Evolutionary conservation across 768 basidiomycete genomes (phyloP), one percentile per base, ranked within the genome.

Genomic region (Phanerochaete sordida): DNA sequence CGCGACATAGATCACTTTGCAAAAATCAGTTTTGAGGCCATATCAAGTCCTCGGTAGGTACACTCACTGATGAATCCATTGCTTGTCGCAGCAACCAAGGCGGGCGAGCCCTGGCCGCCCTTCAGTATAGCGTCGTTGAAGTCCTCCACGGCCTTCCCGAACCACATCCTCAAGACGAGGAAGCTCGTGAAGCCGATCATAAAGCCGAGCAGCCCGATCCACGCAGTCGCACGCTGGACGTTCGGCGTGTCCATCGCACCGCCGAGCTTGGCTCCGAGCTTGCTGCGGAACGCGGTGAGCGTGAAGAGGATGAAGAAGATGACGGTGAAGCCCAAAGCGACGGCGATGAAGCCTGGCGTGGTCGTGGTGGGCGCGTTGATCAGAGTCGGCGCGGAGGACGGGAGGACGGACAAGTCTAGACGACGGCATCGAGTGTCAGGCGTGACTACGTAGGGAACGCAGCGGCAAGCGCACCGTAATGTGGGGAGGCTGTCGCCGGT

Each of bases 131-230:
- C 83, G 46, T 74, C 68, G 69, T 93, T 93, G 74, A 93, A 92
- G 67, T 91, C 90, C 55, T 86, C 81, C 0, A 86, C 84, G 1
- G 89, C 84, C 71, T 91, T 90, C 21, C 86, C 88, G 62, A 90
- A 90, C 83, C 86, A 90, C 82, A 93, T 88, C 61, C 88, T 84
- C 56, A 88, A 73, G 60, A 92, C 79, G 21, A 90, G 76, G 74
- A 89, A 88, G 9, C 87, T 77, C 2, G 84, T 84, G 59, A 90
- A 70, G 15, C 90, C 90, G 47, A 88, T 80, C 66, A 91, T 75
- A 71, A 90, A 91, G n/a, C 88, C 87, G 59, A 86, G 76, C 48
- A 91, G 77, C 3, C 90, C 90, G 62, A 90, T 77, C 88, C 90
- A 91, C 15, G 88, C 86, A 12, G 85, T 84, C 19, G 74, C 62